Percentiles rank a stretch among this genome's conserved stretches.
Conservation (phyloP, 2,329 filamentous ascomycete genomes). For the Acrodontium crateriforme region DNA sequence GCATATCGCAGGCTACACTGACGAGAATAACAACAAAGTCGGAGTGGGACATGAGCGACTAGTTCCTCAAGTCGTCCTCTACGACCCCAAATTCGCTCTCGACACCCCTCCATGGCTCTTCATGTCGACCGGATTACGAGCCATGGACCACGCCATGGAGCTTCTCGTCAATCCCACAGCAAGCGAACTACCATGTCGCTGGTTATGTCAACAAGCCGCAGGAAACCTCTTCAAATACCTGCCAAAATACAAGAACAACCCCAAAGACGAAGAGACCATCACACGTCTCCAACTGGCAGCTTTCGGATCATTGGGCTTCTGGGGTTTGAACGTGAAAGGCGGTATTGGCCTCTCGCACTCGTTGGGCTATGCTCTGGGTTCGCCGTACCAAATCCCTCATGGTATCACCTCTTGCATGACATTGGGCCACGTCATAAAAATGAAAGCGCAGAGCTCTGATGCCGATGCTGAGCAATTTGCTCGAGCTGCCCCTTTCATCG, state of each 20-base stretch:
- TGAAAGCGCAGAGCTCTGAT: constrained; percentile 33
- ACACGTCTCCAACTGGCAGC: constrained; percentile 40
- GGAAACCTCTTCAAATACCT: constrained; percentile 35
- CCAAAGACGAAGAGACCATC: constrained; percentile 33
- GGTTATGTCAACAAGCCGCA: constrained; percentile 32
- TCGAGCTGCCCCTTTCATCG: constrained; percentile 31
- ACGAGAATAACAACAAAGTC: constrained; percentile 36
- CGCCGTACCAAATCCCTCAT: constrained; percentile 42
- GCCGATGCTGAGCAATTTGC: constrained; percentile 34
- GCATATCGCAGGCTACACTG: constrained; percentile 38
- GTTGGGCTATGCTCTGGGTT: constrained; percentile 38
- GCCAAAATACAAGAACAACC: constrained; percentile 32
- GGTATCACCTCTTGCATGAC: constrained; percentile 43
- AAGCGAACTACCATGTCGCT: constrained; percentile 37
- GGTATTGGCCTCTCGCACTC: constrained; percentile 33
- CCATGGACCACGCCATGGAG: constrained; percentile 44
- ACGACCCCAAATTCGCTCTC: constrained; percentile 37
- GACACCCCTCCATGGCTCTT: constrained; percentile 38
- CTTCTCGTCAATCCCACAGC: constrained; percentile 36
- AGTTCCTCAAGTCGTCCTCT: constrained; percentile 36
- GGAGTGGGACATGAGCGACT: constrained; percentile 30
- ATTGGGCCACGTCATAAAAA: constrained; percentile 39
- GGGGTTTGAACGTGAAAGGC: constrained; percentile 38
- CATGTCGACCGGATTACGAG: constrained; percentile 38
- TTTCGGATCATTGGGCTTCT: constrained; percentile 37